Conservation (phyloP, 371 early-diverging fungal genomes). For the Rhizopus arrhizus region DNA sequence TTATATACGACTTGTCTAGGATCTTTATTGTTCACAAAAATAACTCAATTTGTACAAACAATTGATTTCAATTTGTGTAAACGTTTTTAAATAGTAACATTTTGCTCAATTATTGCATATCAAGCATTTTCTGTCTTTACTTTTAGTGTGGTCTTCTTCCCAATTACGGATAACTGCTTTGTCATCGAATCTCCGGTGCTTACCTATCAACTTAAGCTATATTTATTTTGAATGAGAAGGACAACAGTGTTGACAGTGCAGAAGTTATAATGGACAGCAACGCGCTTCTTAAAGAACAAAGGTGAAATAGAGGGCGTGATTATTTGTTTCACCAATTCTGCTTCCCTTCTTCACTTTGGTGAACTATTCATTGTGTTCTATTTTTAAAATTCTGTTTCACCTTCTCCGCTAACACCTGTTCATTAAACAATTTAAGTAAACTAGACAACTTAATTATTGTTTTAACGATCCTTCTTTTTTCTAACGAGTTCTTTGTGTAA, state of each 20-base stretch:
- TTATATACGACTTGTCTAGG: too few species aligned
- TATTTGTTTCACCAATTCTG: slow-evolving; percentile 76
- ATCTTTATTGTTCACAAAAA: background rate
- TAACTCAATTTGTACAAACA: background rate
- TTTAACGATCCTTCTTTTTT: slow-evolving; percentile 65
- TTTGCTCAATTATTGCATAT: too few species aligned
- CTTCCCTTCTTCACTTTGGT: slow-evolving; percentile 80
- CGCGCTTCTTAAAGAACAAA: slow-evolving; percentile 85
- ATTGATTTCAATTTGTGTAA: background rate
- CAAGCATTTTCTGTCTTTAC: slow-evolving; percentile 68
- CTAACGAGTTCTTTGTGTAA: slow-evolving; percentile 49
- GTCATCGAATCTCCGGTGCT: slow-evolving; percentile 67
- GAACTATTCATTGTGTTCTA: slow-evolving; percentile 64
- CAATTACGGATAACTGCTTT: slow-evolving; percentile 77
- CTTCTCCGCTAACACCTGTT: slow-evolving; percentile 39
- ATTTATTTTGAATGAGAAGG: slow-evolving; percentile 70
- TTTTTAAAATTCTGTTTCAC: slow-evolving; percentile 52
- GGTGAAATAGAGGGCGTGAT: slow-evolving; percentile 64
- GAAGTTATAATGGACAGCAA: slow-evolving; percentile 16
- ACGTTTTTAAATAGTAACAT: slow-evolving; percentile 44
- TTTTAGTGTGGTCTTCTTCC: slow-evolving; percentile 87
- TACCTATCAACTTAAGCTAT: slow-evolving; percentile 75
- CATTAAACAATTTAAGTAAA: background rate
- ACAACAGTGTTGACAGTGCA: slow-evolving; percentile 1
- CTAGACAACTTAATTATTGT: slow-evolving; percentile 44